Conservation (phyloP, 306 rosid species). For the Quercus parvula region DNA sequence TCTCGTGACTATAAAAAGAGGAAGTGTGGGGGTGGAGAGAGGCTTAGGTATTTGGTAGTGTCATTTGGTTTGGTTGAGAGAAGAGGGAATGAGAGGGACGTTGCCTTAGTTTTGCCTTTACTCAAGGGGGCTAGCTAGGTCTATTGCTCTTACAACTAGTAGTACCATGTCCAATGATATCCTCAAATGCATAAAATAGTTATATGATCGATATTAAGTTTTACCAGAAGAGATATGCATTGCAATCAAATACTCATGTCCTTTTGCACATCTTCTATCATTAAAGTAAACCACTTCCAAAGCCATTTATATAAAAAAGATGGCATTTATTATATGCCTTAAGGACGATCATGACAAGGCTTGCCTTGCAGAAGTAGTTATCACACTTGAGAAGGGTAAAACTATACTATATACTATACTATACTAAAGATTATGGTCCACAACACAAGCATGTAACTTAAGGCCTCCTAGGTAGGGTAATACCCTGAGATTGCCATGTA, state of each 20-base stretch:
- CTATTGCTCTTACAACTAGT: slow-evolving; percentile 17
- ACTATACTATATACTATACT: background rate
- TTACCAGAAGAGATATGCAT: slow-evolving; percentile 21
- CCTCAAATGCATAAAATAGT: slow-evolving; percentile 6
- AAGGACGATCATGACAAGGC: slow-evolving; percentile 35
- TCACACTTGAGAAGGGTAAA: slow-evolving; percentile 30
- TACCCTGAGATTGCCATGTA: slow-evolving; percentile 57
- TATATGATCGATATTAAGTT: background rate
- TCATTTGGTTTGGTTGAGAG: slow-evolving; percentile 51
- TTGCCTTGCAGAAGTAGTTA: slow-evolving; percentile 42
- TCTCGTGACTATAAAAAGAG: slow-evolving; percentile 87
- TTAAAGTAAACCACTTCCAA: slow-evolving; percentile 38
- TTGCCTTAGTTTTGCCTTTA: slow-evolving; percentile 15
- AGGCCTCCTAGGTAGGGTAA: slow-evolving; percentile 38
- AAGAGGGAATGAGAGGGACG: slow-evolving; percentile 26
- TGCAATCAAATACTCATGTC: slow-evolving; percentile 15
- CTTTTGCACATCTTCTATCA: slow-evolving; percentile 30
- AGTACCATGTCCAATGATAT: slow-evolving; percentile 21
- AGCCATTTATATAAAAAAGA: slow-evolving; percentile 16
- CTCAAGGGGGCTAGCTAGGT: slow-evolving; percentile 12
- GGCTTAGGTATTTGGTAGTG: slow-evolving; percentile 29
- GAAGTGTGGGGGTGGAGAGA: slow-evolving; percentile 9
- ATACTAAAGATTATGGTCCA: slow-evolving; percentile 45
- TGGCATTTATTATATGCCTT: slow-evolving; percentile 32
- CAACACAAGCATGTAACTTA: slow-evolving; percentile 16